Evolutionary conservation across 495 filamentous ascomycete genomes (phyloP).

Genomic region (Penicillium flavigenum): DNA sequence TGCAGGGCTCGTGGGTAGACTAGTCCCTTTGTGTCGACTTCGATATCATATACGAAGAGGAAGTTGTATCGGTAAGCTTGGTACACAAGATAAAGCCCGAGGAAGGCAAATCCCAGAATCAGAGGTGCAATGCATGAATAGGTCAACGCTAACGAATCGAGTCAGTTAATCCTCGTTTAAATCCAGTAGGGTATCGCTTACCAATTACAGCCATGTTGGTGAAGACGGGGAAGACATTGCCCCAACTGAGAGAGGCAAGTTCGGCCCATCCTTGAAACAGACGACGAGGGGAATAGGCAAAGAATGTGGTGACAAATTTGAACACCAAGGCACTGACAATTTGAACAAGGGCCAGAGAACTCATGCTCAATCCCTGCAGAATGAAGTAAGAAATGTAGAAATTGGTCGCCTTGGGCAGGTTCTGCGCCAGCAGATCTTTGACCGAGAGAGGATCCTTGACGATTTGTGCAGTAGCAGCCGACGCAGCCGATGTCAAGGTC

Average conservation of each 20-base stretch:
- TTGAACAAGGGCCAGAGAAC: slow-evolving; percentile 69
- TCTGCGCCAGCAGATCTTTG: slow-evolving; percentile 65
- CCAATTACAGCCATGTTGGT: slow-evolving; percentile 85
- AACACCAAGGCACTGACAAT: slow-evolving; percentile 71
- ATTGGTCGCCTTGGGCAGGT: slow-evolving; percentile 78
- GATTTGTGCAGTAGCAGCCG: slow-evolving; percentile 64
- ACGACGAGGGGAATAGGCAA: slow-evolving; percentile 62
- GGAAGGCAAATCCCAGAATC: slow-evolving; percentile 76
- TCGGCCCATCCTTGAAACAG: slow-evolving; percentile 62
- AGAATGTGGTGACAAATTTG: slow-evolving; percentile 67
- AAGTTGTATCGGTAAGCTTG: slow-evolving; percentile 90
- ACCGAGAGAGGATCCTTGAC: slow-evolving; percentile 59
- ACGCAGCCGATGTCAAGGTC: slow-evolving; percentile 72
- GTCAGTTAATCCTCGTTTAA: background rate
- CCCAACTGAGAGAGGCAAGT: slow-evolving; percentile 68
- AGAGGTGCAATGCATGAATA: slow-evolving; percentile 86
- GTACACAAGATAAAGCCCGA: slow-evolving; percentile 80
- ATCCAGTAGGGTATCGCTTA: slow-evolving; percentile 14
- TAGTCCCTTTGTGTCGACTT: slow-evolving; percentile 83
- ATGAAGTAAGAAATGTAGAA: slow-evolving; percentile 93
- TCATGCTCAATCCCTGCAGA: slow-evolving; percentile 76
- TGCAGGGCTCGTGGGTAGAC: slow-evolving; percentile 86
- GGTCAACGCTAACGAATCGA: slow-evolving; percentile 53
- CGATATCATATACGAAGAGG: slow-evolving; percentile 78
- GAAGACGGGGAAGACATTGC: slow-evolving; percentile 81